A percentile compares a stretch with the other conserved stretches of the same genome.
phyloP scores from a whole-genome alignment of 257 asterid genomes.

The Thymus quinquecostatus region DNA sequence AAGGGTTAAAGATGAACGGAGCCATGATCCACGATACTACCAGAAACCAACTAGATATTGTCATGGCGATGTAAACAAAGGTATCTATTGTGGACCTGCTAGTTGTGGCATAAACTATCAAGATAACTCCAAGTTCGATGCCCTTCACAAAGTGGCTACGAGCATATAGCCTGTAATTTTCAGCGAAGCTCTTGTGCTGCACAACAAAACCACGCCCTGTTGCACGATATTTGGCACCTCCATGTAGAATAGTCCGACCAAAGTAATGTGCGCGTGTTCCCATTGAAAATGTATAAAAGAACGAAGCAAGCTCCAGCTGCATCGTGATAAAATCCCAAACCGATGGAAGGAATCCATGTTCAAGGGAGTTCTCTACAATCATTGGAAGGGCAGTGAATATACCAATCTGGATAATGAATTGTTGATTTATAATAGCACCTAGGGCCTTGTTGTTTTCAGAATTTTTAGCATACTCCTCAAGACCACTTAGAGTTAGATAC shows the following conservation, averaged over 20 bases:
- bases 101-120: slow-evolving; percentile 72
- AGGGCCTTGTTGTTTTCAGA: slow-evolving; percentile 71
- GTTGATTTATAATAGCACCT: slow-evolving; percentile 86
- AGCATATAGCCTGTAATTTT: slow-evolving; percentile 80
- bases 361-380: slow-evolving; percentile 89
- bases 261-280: slow-evolving; percentile 93
- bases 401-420: slow-evolving; percentile 85
- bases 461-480: slow-evolving; percentile 53
- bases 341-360: slow-evolving; percentile 82
- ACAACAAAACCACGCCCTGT: slow-evolving; percentile 98
- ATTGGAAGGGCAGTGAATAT: slow-evolving; percentile 89
- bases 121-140: slow-evolving; percentile 88
- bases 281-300: slow-evolving; percentile 84
- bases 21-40: slow-evolving; percentile 89
- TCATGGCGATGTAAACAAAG: slow-evolving; percentile 79
- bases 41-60: slow-evolving; percentile 90
- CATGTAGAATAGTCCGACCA: slow-evolving; percentile 90
- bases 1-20: slow-evolving; percentile 87
- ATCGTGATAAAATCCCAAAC: slow-evolving; percentile 89
- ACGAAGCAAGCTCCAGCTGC: slow-evolving; percentile 82
- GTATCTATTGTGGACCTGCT: slow-evolving; percentile 52
- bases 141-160: slow-evolving; percentile 97
- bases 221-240: slow-evolving; percentile 95
- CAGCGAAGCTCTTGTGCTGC: slow-evolving; percentile 81
- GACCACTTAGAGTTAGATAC: slow-evolving; percentile 86